These are phyloP conservation scores for Pyrus bretschneideri DNA, from an alignment of 306 rosid genomes.

Conservation along the genomic window DNA sequence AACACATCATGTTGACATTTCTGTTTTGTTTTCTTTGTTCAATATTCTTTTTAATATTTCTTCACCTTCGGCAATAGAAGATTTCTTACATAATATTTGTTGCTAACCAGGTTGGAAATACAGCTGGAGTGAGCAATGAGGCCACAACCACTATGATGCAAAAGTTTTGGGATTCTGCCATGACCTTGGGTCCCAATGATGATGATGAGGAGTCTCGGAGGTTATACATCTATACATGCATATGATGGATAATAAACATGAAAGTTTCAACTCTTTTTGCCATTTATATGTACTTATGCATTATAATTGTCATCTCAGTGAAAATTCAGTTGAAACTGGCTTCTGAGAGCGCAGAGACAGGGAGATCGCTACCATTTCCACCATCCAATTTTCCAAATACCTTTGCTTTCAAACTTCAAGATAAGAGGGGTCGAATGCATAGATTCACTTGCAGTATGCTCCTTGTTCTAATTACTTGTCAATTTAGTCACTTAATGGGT, in stretches of 20 bases:
- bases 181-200: slow-evolving; percentile 55
- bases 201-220: slow-evolving; percentile 77
- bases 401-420: slow-evolving; percentile 74
- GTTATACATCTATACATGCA: slow-evolving; percentile 28
- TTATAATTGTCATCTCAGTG: slow-evolving; percentile 45
- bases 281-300: slow-evolving; percentile 12
- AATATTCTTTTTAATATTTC: not conserved
- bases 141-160: slow-evolving; percentile 76
- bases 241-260: not conserved
- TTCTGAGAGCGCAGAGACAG: slow-evolving; percentile 69
- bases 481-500: not conserved
- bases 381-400: slow-evolving; percentile 27
- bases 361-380: slow-evolving; percentile 36
- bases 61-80: not conserved
- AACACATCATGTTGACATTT: not conserved
- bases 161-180: slow-evolving; percentile 95
- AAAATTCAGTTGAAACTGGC: slow-evolving; percentile 60
- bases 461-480: slow-evolving; percentile 4
- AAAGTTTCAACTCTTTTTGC: not conserved
- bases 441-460: slow-evolving; percentile 76
- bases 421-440: slow-evolving; percentile 73
- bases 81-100: slow-evolving; percentile 11
- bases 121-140: slow-evolving; percentile 52
- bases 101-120: slow-evolving; percentile 61
- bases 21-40: not conserved